phyloP scores from a whole-genome alignment of 768 basidiomycete species.

The Trametes cingulata region DNA sequence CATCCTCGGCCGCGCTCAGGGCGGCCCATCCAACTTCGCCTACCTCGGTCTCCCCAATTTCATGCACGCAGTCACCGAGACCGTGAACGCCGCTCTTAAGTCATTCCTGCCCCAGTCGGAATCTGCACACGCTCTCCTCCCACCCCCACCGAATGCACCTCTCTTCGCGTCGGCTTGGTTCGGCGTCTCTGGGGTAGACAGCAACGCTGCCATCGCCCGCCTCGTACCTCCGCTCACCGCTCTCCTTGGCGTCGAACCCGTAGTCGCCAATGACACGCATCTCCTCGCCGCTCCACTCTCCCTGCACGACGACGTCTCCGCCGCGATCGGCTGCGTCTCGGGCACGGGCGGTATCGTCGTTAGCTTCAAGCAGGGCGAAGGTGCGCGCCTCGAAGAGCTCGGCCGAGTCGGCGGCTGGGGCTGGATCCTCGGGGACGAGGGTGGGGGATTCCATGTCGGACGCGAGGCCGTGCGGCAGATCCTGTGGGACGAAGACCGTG shows the following conservation, averaged over 20 bases:
- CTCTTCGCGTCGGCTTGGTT: constrained; percentile 76
- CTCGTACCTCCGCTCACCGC: constrained; percentile 55
- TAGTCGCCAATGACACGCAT: constrained; percentile 80
- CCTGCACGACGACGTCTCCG: constrained; percentile 54
- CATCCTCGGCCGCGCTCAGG: constrained; percentile 65
- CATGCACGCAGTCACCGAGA: constrained; percentile 49
- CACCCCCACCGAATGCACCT: constrained; percentile 32
- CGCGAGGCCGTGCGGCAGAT: constrained; percentile 73
- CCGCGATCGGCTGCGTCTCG: constrained; percentile 72
- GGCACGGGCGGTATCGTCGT: constrained; percentile 83
- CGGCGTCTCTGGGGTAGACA: constrained; percentile 82
- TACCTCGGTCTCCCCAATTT: constrained; percentile 71
- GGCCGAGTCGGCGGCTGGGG: constrained; percentile 81
- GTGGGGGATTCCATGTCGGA: constrained; percentile 80
- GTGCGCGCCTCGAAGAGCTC: constrained; percentile 53
- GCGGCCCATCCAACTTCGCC: constrained; percentile 85
- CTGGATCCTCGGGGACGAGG: constrained; percentile 84
- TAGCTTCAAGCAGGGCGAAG: constrained; percentile 46
- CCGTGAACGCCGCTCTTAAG: constrained; percentile 57
- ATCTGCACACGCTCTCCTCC: constrained; percentile 36
- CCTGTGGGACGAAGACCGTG: constrained; percentile 53
- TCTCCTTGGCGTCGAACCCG: constrained; percentile 57
- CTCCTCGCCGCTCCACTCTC: constrained; percentile 81
- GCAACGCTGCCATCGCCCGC: constrained; percentile 57
- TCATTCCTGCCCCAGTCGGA: constrained; percentile 41